Evolutionary conservation across 2,329 filamentous ascomycete genomes (phyloP).

Genomic region (Fusarium piperis): DNA sequence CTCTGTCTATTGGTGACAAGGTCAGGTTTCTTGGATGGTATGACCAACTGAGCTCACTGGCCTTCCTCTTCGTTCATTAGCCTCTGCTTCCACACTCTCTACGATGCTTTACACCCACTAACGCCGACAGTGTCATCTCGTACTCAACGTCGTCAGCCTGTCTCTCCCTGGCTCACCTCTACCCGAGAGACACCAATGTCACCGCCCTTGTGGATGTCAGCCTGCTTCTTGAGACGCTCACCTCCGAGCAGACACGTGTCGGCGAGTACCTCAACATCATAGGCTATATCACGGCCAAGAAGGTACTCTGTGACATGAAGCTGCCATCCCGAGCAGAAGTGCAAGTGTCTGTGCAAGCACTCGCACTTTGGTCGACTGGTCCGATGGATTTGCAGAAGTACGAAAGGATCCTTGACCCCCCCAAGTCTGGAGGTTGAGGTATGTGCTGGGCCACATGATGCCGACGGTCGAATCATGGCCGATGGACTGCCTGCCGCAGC

Average conservation of each 20-base stretch:
- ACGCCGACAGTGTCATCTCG: conserved; percentile 56
- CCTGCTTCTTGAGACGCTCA: conserved; percentile 74
- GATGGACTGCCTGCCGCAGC: neutral
- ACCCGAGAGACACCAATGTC: conserved; percentile 58
- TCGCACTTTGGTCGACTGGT: conserved; percentile 81
- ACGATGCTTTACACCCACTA: conserved; percentile 40
- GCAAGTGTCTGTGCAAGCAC: conserved; percentile 70
- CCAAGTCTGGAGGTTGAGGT: neutral
- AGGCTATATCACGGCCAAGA: conserved; percentile 72
- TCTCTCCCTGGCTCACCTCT: conserved; percentile 75
- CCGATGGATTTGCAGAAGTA: conserved; percentile 77
- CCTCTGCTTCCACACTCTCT: conserved; percentile 12
- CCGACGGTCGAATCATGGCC: neutral
- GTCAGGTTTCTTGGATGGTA: conserved; percentile 94
- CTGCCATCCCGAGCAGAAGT: conserved; percentile 18
- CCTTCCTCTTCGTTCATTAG: neutral
- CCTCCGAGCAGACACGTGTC: conserved; percentile 69
- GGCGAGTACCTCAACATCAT: conserved; percentile 93
- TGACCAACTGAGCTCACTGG: conserved; percentile 45
- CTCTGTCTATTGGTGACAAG: conserved; percentile 71
- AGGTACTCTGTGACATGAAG: conserved; percentile 11
- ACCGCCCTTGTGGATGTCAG: conserved; percentile 74
- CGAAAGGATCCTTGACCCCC: conserved; percentile 62
- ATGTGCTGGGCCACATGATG: neutral
- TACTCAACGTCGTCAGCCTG: conserved; percentile 66